Evolutionary conservation across 2,329 filamentous ascomycete genomes (phyloP).

Genomic region (Fusarium beomiforme): DNA sequence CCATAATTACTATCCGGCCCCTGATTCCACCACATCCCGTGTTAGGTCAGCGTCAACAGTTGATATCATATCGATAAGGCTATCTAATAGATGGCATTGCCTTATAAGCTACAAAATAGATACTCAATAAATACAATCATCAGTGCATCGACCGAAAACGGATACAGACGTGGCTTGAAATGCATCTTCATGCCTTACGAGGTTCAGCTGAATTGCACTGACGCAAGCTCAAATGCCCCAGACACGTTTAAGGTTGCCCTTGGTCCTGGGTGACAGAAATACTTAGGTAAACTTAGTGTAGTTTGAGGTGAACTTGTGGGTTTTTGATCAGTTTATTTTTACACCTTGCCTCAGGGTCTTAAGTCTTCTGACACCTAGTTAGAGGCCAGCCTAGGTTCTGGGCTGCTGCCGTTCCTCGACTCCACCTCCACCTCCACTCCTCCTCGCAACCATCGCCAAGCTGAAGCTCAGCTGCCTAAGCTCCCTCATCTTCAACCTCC

Average conservation of each 20-base stretch:
- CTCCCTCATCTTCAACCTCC: conserved; percentile 9
- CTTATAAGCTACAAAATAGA: too few species aligned
- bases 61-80: background rate
- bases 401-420: too few species aligned
- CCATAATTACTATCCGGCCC: background rate
- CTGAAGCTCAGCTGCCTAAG: conserved; percentile 20
- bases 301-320: too few species aligned
- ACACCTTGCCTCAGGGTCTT: too few species aligned
- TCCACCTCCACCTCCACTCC: conserved; percentile 38
- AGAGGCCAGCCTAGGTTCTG: too few species aligned
- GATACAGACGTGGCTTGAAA: conserved; percentile 30
- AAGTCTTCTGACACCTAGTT: too few species aligned
- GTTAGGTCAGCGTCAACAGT: background rate
- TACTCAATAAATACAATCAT: background rate
- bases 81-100: background rate
- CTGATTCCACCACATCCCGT: conserved; percentile 1
- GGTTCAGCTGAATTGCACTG: conserved; percentile 23
- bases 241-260: conserved; percentile 15
- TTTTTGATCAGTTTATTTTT: too few species aligned
- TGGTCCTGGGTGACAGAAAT: too few species aligned
- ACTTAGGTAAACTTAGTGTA: too few species aligned
- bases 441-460: conserved; percentile 35
- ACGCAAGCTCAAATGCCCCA: conserved; percentile 39
- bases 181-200: background rate
- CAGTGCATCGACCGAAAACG: conserved; percentile 12